A percentile compares a stretch with the other conserved stretches of the same genome.
phyloP scores from a whole-genome alignment of 345 rosid species.

The Syzygium aqueum region DNA sequence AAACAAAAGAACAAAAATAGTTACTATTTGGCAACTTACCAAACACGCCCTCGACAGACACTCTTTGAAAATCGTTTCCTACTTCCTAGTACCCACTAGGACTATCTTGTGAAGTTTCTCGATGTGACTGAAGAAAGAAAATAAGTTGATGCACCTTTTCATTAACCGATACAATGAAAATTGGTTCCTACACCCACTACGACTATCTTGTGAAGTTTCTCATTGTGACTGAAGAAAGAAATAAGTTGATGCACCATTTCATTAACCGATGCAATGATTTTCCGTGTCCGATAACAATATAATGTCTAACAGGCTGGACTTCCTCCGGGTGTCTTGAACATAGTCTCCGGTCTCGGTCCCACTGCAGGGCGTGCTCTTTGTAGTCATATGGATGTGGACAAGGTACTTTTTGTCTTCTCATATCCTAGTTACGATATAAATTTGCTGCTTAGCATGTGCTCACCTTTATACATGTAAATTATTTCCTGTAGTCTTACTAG shows the following conservation, averaged over 20 bases:
- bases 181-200: background rate
- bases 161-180: background rate
- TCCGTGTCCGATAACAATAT: background rate
- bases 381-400: constrained; percentile 83
- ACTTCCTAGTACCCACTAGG: no score
- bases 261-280: background rate
- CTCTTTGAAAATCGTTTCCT: no score
- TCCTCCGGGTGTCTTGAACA: constrained; percentile 87
- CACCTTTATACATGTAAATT: background rate
- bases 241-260: background rate
- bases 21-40: no score
- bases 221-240: background rate
- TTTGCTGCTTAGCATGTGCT: background rate
- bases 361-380: constrained; percentile 85
- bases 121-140: no score
- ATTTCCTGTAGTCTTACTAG: background rate
- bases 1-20: no score
- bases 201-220: background rate
- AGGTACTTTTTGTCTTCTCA: constrained; percentile 32
- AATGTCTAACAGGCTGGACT: constrained; percentile 68
- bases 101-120: no score
- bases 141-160: no score
- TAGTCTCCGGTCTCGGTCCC: constrained; percentile 79
- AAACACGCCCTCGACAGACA: no score
- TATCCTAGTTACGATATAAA: background rate